A percentile compares a stretch with the other conserved stretches of the same genome.
Conservation (phyloP, 2,329 filamentous ascomycete genomes). For the Verticillium nubilum region DNA sequence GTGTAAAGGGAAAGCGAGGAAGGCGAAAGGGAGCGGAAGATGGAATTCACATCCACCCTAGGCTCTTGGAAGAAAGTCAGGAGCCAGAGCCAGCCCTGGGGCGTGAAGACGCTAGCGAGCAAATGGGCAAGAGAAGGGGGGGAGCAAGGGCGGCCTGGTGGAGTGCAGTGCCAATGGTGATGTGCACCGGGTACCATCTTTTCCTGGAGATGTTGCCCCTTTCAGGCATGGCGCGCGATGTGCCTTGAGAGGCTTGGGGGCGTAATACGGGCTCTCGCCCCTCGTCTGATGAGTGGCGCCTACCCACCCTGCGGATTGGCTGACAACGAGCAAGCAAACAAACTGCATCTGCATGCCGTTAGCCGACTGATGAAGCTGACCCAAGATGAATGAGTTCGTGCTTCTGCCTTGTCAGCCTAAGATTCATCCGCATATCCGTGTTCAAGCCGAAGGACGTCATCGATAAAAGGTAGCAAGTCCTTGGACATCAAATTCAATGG, state of each 20-base stretch:
- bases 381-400: too few relatives aligned
- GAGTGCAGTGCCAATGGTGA: not conserved
- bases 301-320: not conserved
- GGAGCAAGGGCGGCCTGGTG: not conserved
- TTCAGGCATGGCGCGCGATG: not conserved
- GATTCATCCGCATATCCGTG: too few relatives aligned
- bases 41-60: not conserved
- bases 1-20: not conserved
- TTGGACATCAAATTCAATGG: too few relatives aligned
- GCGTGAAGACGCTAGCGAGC: not conserved
- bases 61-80: not conserved
- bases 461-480: too few relatives aligned
- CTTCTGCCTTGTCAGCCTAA: not conserved
- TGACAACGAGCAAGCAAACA: not conserved
- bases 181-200: not conserved
- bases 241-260: too few relatives aligned
- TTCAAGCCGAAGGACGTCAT: too few relatives aligned
- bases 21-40: not conserved
- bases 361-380: not conserved
- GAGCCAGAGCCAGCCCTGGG: not conserved
- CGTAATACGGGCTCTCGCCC: not conserved
- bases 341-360: not conserved
- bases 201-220: not conserved
- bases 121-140: not conserved
- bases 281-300: not conserved